These are phyloP conservation scores for Homolaphlyctis polyrhiza DNA, from an alignment of 371 early-diverging fungal species.

Conservation along the genomic window DNA sequence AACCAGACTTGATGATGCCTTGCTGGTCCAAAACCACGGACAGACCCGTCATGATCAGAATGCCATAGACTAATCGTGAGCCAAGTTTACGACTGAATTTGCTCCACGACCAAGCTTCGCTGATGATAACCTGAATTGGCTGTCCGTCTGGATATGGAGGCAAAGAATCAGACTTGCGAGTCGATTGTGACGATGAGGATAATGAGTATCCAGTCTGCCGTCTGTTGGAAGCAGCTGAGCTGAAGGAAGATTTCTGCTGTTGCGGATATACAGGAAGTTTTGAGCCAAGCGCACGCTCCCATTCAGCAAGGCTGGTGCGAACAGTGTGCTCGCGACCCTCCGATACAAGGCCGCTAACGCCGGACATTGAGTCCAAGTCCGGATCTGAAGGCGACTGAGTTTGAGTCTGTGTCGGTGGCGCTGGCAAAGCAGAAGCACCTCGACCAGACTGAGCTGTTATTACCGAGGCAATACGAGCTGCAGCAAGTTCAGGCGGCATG, in stretches of 20 bases:
- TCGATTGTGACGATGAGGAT: background rate
- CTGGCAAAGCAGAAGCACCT: background rate
- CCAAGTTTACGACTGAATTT: constrained; percentile 37
- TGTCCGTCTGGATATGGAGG: constrained; percentile 5
- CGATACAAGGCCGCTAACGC: background rate
- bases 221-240: no score
- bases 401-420: background rate
- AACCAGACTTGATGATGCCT: constrained; percentile 41
- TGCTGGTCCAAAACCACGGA: constrained; percentile 46
- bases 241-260: background rate
- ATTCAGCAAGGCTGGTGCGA: constrained; percentile 16
- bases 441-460: background rate
- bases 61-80: constrained; percentile 27
- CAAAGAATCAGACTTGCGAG: background rate
- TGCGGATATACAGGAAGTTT: background rate
- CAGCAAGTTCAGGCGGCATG: constrained; percentile 23
- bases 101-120: constrained; percentile 50
- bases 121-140: constrained; percentile 42
- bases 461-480: background rate
- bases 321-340: constrained; percentile 26
- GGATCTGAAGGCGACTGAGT: background rate
- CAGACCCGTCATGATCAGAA: constrained; percentile 45
- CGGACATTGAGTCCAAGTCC: no score
- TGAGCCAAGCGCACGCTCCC: constrained; percentile 23
- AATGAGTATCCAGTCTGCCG: background rate